Percentiles rank a stretch among this genome's conserved stretches.
phyloP scores from a whole-genome alignment of 1,139 yeast species.

The Spathaspora jeffriesii region DNA sequence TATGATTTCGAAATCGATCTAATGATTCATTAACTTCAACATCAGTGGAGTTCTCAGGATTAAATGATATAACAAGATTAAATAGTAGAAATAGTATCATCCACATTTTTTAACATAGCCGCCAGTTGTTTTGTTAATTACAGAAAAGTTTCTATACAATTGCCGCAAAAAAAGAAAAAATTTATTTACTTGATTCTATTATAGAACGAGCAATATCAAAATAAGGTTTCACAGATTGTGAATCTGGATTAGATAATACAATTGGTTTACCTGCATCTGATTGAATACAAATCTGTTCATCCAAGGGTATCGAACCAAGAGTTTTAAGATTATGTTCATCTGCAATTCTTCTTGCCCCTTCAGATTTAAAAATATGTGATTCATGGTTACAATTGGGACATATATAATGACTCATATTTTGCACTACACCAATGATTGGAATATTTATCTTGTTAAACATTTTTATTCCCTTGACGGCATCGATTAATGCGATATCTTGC shows the following conservation, averaged over 20 bases:
- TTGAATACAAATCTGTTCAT: slow-evolving; percentile 58
- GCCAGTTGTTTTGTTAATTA: not conserved
- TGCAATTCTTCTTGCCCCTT: slow-evolving; percentile 66
- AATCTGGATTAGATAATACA: slow-evolving; percentile 46
- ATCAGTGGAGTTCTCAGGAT: not conserved
- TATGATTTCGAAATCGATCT: slow-evolving; percentile 8
- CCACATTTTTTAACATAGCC: slow-evolving; percentile 1
- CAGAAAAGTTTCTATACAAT: not conserved
- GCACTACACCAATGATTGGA: slow-evolving; percentile 79
- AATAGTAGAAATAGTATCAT: not conserved
- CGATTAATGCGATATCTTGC: slow-evolving; percentile 81
- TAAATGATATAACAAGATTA: not conserved
- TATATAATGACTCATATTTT: slow-evolving; percentile 77
- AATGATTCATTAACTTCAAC: not conserved
- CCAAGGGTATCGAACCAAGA: slow-evolving; percentile 69
- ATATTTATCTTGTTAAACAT: slow-evolving; percentile 75
- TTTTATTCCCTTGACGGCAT: slow-evolving; percentile 78
- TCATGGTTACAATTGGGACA: slow-evolving; percentile 80
- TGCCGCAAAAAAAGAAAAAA: slow-evolving; percentile 1
- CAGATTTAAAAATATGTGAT: slow-evolving; percentile 73
- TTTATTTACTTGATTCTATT: slow-evolving; percentile 9
- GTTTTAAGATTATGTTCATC: slow-evolving; percentile 47
- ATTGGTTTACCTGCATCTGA: slow-evolving; percentile 71
- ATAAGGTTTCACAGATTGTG: slow-evolving; percentile 38
- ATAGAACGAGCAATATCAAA: slow-evolving; percentile 42